Conservation (phyloP, 805 yeast genomes). For the Teunomyces aglyptinius region DNA sequence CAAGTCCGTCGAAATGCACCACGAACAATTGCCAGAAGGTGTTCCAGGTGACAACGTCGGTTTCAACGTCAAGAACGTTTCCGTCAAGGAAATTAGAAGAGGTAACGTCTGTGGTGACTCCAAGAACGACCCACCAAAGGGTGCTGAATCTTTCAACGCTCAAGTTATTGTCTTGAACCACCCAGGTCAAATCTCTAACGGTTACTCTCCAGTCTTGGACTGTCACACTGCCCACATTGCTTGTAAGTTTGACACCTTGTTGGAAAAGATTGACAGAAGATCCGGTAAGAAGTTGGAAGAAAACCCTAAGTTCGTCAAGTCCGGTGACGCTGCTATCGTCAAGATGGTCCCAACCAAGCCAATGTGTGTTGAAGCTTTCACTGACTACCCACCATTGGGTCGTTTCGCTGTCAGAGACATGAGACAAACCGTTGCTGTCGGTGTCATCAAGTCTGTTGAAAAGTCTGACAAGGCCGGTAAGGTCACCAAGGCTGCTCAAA, state of each 20-base stretch:
- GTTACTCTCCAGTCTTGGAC: slow-evolving; percentile 89
- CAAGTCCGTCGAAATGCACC: slow-evolving; percentile 88
- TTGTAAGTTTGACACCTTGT: slow-evolving; percentile 76
- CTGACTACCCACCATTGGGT: slow-evolving; percentile 47
- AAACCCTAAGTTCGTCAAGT: slow-evolving; percentile 35
- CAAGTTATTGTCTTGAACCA: slow-evolving; percentile 87
- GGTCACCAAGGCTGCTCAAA: slow-evolving; percentile 94
- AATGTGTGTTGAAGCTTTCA: slow-evolving; percentile 45
- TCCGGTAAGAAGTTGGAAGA: slow-evolving; percentile 36
- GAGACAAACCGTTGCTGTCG: slow-evolving; percentile 99
- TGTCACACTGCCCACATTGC: slow-evolving; percentile 94
- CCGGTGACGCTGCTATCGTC: slow-evolving; percentile 41
- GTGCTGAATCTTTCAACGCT: slow-evolving; percentile 72
- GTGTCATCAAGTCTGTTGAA: slow-evolving; percentile 95
- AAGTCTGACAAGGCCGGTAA: slow-evolving; percentile 85
- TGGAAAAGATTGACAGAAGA: slow-evolving; percentile 87
- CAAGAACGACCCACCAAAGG: slow-evolving; percentile 85
- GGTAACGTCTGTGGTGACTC: slow-evolving; percentile 93
- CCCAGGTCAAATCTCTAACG: slow-evolving; percentile 89
- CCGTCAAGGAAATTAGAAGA: slow-evolving; percentile 86
- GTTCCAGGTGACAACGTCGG: slow-evolving; percentile 91
- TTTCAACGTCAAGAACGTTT: slow-evolving; percentile 87
- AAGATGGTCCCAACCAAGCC: slow-evolving; percentile 45
- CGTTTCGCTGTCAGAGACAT: slow-evolving; percentile 87
- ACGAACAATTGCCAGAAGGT: slow-evolving; percentile 76